Evolutionary conservation across 306 rosid genomes (phyloP), one percentile per base, ranked within the genome.

Genomic region (Ziziphus jujuba): DNA sequence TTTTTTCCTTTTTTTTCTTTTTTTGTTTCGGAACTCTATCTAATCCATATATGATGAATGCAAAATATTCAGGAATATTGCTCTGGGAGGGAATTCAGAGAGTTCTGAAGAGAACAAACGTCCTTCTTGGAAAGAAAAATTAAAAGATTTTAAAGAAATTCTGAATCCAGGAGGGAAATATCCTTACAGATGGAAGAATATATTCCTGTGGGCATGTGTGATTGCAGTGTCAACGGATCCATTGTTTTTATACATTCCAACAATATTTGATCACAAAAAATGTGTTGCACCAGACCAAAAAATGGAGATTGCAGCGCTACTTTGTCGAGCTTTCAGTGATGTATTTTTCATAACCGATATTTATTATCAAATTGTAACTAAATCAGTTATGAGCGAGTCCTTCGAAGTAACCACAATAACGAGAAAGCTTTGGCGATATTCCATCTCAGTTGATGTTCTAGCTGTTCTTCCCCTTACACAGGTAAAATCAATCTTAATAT

Each of bases 251-350:
- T 50, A 50, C 20, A 50, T 50, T 50, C 56, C 56, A 15, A 50
- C 17, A 2, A 50, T 50, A 3, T 13, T n/a, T n/a, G n/a, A 50
- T 9, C n/a, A n/a, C n/a, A n/a, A n/a, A n/a, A 50, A 65, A 43
- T 65, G 69, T 31, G 4, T 65, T 65, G 20, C 24, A 7, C 4
- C 49, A 8, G 58, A 65, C 69, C 23, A 16, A 44, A 47, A 21
- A 24, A 8, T 65, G 70, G 2, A 25, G 70, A 65, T 12, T 3
- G 28, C 33, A 31, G 49, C 59, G 25, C 13, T 65, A 3, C 17
- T 31, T 52, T 33, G 50, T n/a, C 59, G 70, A 28, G 50, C 45
- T 6, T 5, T 65, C 28, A 52, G 48, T 4, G 70, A 65, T 53
- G 1, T 51, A 31, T 2, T 50, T 65, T 33, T 15, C 49, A 31